phyloP scores from a whole-genome alignment of 2,329 filamentous ascomycete genomes.

The Ascochyta clinopodiicola region DNA sequence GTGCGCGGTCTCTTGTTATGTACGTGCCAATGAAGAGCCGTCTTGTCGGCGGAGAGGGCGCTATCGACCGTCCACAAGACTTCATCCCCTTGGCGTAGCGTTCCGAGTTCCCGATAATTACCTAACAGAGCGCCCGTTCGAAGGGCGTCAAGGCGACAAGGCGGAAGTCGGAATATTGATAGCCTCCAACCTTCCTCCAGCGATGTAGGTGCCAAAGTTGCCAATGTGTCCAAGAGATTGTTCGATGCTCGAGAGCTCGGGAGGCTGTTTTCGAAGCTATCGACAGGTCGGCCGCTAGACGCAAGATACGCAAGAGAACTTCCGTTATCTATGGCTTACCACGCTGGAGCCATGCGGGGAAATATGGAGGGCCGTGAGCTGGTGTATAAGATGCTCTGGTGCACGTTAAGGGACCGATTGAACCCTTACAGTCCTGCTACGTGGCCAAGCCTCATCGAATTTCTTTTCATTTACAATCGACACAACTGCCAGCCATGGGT shows the following conservation, averaged over 20 bases:
- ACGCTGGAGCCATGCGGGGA: slow-evolving; percentile 14
- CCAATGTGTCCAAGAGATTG: slow-evolving; percentile 25
- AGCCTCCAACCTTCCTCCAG: slow-evolving; percentile 29
- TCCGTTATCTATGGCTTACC: slow-evolving; percentile 30
- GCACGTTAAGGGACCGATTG: slow-evolving; percentile 4
- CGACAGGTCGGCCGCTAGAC: slow-evolving; percentile 6
- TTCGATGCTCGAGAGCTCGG: neutral
- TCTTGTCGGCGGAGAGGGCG: neutral
- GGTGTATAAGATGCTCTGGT: slow-evolving; percentile 26
- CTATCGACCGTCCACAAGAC: slow-evolving; percentile 1
- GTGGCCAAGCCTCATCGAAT: neutral
- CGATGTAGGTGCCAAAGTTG: slow-evolving; percentile 25
- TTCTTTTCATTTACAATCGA: neutral
- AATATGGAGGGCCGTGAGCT: slow-evolving; percentile 6
- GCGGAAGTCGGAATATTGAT: slow-evolving; percentile 28
- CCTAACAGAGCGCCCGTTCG: slow-evolving; percentile 1
- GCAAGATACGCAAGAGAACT: slow-evolving; percentile 12
- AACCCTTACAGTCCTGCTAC: neutral
- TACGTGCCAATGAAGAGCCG: slow-evolving; percentile 8
- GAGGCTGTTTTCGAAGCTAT: slow-evolving; percentile 8
- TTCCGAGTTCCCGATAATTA: slow-evolving; percentile 20
- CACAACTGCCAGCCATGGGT: slow-evolving; percentile 17
- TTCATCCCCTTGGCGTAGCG: slow-evolving; percentile 12
- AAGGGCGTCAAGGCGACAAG: slow-evolving; percentile 20
- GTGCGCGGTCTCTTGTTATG: slow-evolving; percentile 2